phyloP scores from a whole-genome alignment of 164 flowering plant genomes.

The Akebia trifoliata region DNA sequence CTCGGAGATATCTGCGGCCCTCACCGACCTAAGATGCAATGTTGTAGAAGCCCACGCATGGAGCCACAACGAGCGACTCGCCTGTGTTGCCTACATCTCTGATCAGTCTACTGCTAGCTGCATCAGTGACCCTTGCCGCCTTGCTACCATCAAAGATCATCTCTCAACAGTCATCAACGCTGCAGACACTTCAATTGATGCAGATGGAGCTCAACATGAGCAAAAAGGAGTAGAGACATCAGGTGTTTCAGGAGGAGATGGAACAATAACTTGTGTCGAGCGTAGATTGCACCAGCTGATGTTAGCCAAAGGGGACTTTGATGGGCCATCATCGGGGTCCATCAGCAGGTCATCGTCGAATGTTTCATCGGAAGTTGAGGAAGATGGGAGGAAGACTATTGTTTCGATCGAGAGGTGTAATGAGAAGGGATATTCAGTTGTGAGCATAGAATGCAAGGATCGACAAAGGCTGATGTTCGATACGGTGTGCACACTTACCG shows the following conservation, averaged over 20 bases:
- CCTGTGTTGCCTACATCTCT: constrained; percentile 57
- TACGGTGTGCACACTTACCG: constrained; percentile 66
- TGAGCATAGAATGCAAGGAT: constrained; percentile 48
- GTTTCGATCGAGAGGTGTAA: constrained; percentile 49
- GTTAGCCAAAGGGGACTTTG: constrained; percentile 51
- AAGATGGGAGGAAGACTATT: constrained; percentile 16
- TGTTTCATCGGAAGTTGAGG: constrained; percentile 9
- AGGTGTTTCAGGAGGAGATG: constrained; percentile 24
- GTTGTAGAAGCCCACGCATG: constrained; percentile 70
- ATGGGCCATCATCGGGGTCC: constrained; percentile 23
- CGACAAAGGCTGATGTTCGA: constrained; percentile 64
- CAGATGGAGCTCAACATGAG: constrained; percentile 8
- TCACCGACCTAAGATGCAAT: constrained; percentile 61
- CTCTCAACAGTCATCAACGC: constrained; percentile 50
- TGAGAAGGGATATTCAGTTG: constrained; percentile 59
- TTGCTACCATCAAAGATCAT: constrained; percentile 52
- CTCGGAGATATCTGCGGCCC: constrained; percentile 71
- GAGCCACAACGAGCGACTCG: constrained; percentile 68
- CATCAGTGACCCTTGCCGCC: constrained; percentile 46
- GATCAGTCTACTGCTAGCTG: constrained; percentile 37
- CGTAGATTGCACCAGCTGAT: constrained; percentile 73
- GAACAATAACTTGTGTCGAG: constrained; percentile 38
- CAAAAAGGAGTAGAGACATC: constrained; percentile 30
- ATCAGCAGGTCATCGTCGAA: constrained; percentile 3
- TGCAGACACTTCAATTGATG: constrained; percentile 5